Conservation (phyloP, 164 flowering plant species). For the Berberis thunbergii region DNA sequence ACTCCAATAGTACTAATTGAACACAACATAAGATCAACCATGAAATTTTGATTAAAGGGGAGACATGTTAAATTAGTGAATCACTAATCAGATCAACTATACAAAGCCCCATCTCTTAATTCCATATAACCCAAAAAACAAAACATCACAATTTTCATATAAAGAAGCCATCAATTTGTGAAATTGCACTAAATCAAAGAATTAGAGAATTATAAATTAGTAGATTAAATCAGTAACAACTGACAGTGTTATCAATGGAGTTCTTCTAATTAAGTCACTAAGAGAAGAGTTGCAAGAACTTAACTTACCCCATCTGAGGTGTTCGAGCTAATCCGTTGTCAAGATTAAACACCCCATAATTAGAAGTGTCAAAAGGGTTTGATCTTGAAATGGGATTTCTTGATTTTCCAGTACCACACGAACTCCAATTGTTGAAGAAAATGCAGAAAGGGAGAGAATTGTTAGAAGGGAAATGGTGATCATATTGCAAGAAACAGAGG, state of each 20-base stretch:
- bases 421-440: slow-evolving; percentile 13
- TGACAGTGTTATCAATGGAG: no score
- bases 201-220: no score
- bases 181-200: no score
- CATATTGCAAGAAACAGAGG: no score
- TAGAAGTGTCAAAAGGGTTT: slow-evolving; percentile 51
- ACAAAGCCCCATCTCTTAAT: no score
- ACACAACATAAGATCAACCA: background rate
- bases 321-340: slow-evolving; percentile 65
- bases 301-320: slow-evolving; percentile 83
- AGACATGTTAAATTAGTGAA: background rate
- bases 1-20: background rate
- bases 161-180: no score
- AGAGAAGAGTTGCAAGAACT: background rate
- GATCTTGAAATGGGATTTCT: slow-evolving; percentile 10
- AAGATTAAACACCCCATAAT: slow-evolving; percentile 61
- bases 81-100: no score
- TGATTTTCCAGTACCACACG: slow-evolving; percentile 15
- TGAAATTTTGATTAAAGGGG: background rate
- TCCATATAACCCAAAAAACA: no score
- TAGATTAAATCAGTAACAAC: no score
- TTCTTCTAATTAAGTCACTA: no score
- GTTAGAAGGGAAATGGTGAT: no score
- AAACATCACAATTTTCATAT: no score
- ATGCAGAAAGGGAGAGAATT: slow-evolving; percentile 12